phyloP scores from a whole-genome alignment of 768 basidiomycete genomes.

The Phylloporus scabripes region DNA sequence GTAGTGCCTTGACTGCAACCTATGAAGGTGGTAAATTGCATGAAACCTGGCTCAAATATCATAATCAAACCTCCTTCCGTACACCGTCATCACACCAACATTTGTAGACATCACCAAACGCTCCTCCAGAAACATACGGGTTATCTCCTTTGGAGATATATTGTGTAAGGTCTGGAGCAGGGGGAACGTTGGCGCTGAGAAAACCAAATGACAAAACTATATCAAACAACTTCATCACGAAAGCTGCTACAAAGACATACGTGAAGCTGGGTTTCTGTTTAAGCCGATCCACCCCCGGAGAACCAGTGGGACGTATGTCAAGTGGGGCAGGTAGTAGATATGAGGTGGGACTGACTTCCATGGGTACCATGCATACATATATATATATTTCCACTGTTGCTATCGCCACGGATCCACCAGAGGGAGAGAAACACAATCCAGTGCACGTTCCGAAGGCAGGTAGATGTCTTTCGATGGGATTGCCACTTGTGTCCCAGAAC shows the following conservation, averaged over 20 bases:
- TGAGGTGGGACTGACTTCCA: too few species aligned
- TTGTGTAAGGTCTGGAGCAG: conserved; percentile 6
- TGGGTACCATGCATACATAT: not conserved
- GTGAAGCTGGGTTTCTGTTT: too few species aligned
- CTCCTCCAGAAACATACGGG: conserved; percentile 6
- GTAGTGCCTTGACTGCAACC: conserved; percentile 22
- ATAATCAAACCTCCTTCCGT: conserved; percentile 3
- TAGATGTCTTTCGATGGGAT: too few species aligned
- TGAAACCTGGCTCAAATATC: not conserved
- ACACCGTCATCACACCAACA: conserved; percentile 2
- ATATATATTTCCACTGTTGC: not conserved
- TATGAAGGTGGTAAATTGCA: not conserved
- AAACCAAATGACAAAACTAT: not conserved
- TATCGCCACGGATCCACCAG: not conserved
- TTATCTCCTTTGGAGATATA: not conserved
- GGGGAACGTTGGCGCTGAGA: not conserved
- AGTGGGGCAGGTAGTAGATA: too few species aligned
- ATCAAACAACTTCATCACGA: too few species aligned
- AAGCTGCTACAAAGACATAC: too few species aligned
- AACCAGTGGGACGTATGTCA: too few species aligned
- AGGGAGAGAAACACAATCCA: conserved; percentile 6
- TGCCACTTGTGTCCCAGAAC: not conserved
- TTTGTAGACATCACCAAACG: conserved; percentile 14
- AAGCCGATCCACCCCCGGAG: too few species aligned
- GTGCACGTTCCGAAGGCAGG: too few species aligned